Conservation (phyloP, 306 rosid species). For the Abrus precatorius region DNA sequence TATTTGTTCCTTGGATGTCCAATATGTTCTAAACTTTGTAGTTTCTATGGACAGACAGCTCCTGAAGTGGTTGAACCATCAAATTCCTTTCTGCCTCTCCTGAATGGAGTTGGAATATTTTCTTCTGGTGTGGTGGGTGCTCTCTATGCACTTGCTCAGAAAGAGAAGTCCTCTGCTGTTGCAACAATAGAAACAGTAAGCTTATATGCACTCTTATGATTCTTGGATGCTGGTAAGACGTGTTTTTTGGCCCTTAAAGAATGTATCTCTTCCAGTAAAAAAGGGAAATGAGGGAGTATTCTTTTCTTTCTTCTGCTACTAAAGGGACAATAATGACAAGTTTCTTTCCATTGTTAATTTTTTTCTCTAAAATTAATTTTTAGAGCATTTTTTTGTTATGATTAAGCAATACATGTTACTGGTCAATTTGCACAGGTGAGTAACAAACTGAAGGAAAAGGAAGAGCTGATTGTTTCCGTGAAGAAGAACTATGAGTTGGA, state of each 20-base stretch:
- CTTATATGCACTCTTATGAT: slow-evolving; percentile 34
- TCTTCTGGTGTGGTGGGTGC: slow-evolving; percentile 82
- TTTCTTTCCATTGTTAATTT: slow-evolving; percentile 1
- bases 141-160: slow-evolving; percentile 66
- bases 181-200: slow-evolving; percentile 82
- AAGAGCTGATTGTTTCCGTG: slow-evolving; percentile 64
- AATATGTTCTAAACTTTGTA: slow-evolving; percentile 44
- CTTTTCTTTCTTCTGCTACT: slow-evolving; percentile 11
- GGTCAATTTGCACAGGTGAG: slow-evolving; percentile 69
- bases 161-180: slow-evolving; percentile 62
- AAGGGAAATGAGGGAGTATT: slow-evolving; percentile 29
- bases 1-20: slow-evolving; percentile 41
- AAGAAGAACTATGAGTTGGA: slow-evolving; percentile 70
- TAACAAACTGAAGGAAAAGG: slow-evolving; percentile 76
- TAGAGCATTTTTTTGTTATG: slow-evolving; percentile 27
- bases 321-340: neutral
- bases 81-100: slow-evolving; percentile 58
- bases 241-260: slow-evolving; percentile 40
- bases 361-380: neutral
- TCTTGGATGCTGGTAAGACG: slow-evolving; percentile 39
- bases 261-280: slow-evolving; percentile 30
- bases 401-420: slow-evolving; percentile 40
- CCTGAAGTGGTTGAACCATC: slow-evolving; percentile 52
- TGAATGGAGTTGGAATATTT: slow-evolving; percentile 74
- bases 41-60: slow-evolving; percentile 59